Conservation (phyloP, 495 filamentous ascomycete species). For the Hamigera avellanea region DNA sequence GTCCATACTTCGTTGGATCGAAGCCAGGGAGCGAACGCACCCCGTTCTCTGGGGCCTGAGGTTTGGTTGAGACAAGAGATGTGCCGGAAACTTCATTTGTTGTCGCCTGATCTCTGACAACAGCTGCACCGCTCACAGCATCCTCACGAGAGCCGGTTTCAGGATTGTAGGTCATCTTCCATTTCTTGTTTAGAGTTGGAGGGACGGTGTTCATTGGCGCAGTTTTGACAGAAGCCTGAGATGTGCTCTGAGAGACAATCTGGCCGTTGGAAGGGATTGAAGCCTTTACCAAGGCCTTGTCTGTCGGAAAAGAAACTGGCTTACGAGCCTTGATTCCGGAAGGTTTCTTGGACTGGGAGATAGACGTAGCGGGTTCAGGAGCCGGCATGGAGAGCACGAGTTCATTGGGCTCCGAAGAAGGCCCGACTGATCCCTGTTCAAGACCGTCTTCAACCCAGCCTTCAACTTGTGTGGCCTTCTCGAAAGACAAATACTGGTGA, state of each 20-base stretch:
- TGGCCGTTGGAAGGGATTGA: too few species aligned
- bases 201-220: too few species aligned
- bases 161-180: slow-evolving; percentile 9
- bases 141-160: neutral
- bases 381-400: neutral
- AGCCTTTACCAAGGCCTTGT: too few species aligned
- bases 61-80: neutral
- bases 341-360: slow-evolving; percentile 4
- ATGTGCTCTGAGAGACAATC: neutral
- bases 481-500: slow-evolving; percentile 9
- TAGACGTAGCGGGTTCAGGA: neutral
- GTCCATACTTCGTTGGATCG: slow-evolving; percentile 9
- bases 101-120: neutral
- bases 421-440: slow-evolving; percentile 1
- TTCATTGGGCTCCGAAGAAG: neutral
- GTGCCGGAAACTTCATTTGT: too few species aligned
- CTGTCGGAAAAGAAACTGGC: neutral
- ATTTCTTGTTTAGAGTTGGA: slow-evolving; percentile 7
- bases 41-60: neutral
- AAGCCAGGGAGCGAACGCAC: slow-evolving; percentile 1
- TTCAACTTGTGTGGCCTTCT: slow-evolving; percentile 15
- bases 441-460: slow-evolving; percentile 13
- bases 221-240: neutral
- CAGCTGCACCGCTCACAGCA: neutral
- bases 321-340: slow-evolving; percentile 10